Evolutionary conservation across 495 filamentous ascomycete species (phyloP).

Genomic region (Podospora appendiculata): DNA sequence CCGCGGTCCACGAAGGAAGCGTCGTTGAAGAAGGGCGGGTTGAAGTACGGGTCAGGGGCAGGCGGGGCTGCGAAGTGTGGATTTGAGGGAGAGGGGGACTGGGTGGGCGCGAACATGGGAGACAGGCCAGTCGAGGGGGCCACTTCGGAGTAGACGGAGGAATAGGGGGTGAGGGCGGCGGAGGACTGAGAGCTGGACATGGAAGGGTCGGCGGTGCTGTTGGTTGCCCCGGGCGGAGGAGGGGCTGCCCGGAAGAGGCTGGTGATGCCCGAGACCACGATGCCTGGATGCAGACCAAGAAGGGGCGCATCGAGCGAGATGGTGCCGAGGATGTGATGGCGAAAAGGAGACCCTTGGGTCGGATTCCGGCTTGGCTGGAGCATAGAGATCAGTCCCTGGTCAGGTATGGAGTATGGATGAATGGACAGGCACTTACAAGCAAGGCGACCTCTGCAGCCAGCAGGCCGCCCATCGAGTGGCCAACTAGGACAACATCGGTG

Average conservation of each 20-base stretch:
- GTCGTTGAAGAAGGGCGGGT: slow-evolving; percentile 70
- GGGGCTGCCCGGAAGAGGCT: slow-evolving; percentile 64
- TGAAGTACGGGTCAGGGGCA: slow-evolving; percentile 53
- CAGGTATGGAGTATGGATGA: background rate
- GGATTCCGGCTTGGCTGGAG: slow-evolving; percentile 9
- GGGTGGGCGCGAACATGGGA: too few species aligned
- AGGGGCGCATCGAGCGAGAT: slow-evolving; percentile 85
- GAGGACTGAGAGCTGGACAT: background rate
- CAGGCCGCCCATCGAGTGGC: slow-evolving; percentile 88
- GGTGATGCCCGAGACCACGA: slow-evolving; percentile 69
- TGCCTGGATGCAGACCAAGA: slow-evolving; percentile 81
- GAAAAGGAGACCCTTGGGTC: slow-evolving; percentile 30
- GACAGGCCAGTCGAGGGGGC: slow-evolving; percentile 20
- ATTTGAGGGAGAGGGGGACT: too few species aligned
- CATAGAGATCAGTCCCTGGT: background rate
- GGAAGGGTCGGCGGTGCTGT: slow-evolving; percentile 4
- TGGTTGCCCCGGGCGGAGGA: slow-evolving; percentile 18
- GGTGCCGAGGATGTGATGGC: slow-evolving; percentile 75
- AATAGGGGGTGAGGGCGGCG: slow-evolving; percentile 19
- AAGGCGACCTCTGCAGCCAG: slow-evolving; percentile 73
- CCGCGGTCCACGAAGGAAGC: slow-evolving; percentile 53
- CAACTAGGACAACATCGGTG: slow-evolving; percentile 77
- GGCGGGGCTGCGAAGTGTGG: too few species aligned
- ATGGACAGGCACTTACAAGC: slow-evolving; percentile 32
- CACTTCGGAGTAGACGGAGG: slow-evolving; percentile 28